Conservation (phyloP, 331 rosid genomes). For the Malus hybrid region DNA sequence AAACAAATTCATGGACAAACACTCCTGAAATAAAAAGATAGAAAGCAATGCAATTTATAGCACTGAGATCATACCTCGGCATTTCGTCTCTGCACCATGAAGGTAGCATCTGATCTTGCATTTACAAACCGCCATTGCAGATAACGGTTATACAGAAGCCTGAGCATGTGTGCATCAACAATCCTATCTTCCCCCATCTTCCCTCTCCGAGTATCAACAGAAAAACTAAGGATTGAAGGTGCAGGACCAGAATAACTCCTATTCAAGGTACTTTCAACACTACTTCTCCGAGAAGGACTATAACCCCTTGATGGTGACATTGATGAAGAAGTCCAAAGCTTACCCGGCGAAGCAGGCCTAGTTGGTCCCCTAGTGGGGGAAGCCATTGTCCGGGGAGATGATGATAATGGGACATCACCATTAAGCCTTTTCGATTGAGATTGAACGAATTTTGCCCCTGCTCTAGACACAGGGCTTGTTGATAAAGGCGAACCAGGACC, state of each 20-base stretch:
- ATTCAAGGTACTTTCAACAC: slow-evolving; percentile 45
- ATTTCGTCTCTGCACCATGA: slow-evolving; percentile 72
- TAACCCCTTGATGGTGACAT: slow-evolving; percentile 76
- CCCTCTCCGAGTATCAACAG: slow-evolving; percentile 85
- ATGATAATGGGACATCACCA: slow-evolving; percentile 49
- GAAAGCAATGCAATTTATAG: not conserved
- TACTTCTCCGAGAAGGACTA: slow-evolving; percentile 82
- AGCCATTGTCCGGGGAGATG: slow-evolving; percentile 67
- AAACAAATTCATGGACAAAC: not conserved
- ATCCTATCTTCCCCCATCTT: slow-evolving; percentile 95
- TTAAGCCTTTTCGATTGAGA: slow-evolving; percentile 55
- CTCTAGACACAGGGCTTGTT: slow-evolving; percentile 57
- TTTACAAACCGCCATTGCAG: slow-evolving; percentile 95
- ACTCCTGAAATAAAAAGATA: not conserved
- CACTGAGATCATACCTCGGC: slow-evolving; percentile 67
- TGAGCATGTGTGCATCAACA: slow-evolving; percentile 77
- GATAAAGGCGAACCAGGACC: slow-evolving; percentile 87
- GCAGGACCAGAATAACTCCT: slow-evolving; percentile 37
- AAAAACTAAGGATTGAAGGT: slow-evolving; percentile 89
- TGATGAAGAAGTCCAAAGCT: slow-evolving; percentile 63
- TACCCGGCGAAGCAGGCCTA: slow-evolving; percentile 82
- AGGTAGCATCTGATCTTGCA: slow-evolving; percentile 90
- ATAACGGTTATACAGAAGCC: slow-evolving; percentile 85
- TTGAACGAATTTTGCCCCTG: slow-evolving; percentile 38
- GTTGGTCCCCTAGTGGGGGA: slow-evolving; percentile 68